Evolutionary conservation across 441 rosid genomes (phyloP), one percentile per base, ranked within the genome.

Genomic region (Mallotus repandus): DNA sequence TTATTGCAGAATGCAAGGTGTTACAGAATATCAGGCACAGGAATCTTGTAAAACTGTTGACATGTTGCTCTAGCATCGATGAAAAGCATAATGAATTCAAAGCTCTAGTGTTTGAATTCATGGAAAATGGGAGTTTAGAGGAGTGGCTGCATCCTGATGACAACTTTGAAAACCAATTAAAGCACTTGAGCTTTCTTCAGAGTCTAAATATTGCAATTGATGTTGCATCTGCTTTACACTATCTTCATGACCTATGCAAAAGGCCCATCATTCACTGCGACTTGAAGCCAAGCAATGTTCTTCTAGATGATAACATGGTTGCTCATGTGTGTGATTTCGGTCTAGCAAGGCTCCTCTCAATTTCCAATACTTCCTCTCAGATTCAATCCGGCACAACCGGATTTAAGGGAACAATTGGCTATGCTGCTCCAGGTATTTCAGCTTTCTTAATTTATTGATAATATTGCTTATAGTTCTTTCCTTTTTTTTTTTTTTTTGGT

Each of bases 241-340:
- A 84, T 81, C 84, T 80, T n/a, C 85, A 82, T 53, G 60, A 78
- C 49, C 68, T 58, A 2, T 81, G 76, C 2, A 66, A 78, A 63
- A 72, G 46, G 15, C 67, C 72, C 9, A 22, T 80, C 25, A 65
- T 82, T 56, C 77, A 74, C 18, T 56, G 71, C 12, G 66, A 74
- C 41, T 32, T 74, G 46, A 74, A 74, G 63, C 71, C 77, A 0
- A 80, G 75, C 57, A 80, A 82, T 60, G 63, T 84, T 48, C 81
- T 84, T 60, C 70, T 84, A 0, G 78, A 84, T 45, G 65, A 45
- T 14, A 45, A 53, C 2, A 16, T 75, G 54, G 21, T 21, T 25
- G 69, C 78, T 25, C 78, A 43, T 69, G 64, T 75, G 0, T 32
- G 73, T 45, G 78, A 75, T 62, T 75, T 75, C 12, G 74, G 74